phyloP scores from a whole-genome alignment of 495 filamentous ascomycete species.

The Tuber calosporum region DNA sequence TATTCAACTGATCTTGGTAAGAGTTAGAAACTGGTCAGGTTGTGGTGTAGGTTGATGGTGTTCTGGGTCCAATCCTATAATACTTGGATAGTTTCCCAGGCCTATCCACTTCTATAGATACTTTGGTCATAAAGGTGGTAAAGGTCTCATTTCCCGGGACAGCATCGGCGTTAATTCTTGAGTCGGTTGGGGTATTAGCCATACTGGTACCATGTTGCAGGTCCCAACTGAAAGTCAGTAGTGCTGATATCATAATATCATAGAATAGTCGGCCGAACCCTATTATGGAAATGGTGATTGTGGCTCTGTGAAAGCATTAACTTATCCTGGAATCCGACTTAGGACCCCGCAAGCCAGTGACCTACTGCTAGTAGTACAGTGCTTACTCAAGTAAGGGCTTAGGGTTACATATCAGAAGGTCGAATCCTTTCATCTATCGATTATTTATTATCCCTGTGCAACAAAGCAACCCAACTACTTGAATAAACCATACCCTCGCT shows the following conservation, averaged over 20 bases:
- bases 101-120: neutral
- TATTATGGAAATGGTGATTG: no score
- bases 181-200: neutral
- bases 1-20: neutral
- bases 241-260: no score
- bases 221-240: neutral
- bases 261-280: neutral
- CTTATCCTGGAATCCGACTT: no score
- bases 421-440: neutral
- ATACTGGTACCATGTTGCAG: neutral
- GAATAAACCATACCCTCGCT: neutral
- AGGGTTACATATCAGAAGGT: neutral
- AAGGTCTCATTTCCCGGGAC: neutral
- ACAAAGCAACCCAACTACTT: neutral
- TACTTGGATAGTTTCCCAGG: neutral
- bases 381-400: neutral
- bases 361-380: no score
- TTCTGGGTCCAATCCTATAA: neutral
- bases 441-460: neutral
- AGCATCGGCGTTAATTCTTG: neutral
- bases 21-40: neutral
- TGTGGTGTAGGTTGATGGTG: neutral
- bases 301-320: no score
- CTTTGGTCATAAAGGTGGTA: neutral
- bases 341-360: no score